A percentile compares a stretch with the other conserved stretches of the same genome.
Evolutionary conservation across 1,284 basidiomycete species (phyloP).

Genomic region (Cystobasidium sp.): DNA sequence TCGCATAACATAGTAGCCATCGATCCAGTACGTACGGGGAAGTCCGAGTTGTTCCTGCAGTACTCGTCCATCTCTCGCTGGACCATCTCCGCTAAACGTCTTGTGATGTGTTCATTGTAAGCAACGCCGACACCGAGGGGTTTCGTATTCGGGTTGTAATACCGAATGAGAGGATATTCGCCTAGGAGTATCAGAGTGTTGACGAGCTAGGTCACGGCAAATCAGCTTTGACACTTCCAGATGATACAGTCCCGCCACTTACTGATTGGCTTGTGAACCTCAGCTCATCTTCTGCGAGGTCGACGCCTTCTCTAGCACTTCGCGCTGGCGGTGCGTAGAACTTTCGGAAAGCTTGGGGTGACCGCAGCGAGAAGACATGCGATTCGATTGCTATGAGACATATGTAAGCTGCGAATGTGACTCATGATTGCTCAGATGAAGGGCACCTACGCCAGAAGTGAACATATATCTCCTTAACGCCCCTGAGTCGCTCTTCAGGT

Average conservation of each 20-base stretch:
- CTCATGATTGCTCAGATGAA: not conserved
- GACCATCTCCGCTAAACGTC: constrained; percentile 78
- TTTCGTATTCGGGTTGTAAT: constrained; percentile 78
- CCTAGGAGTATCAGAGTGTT: constrained; percentile 90
- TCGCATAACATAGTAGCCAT: not conserved
- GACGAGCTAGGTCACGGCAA: constrained; percentile 66
- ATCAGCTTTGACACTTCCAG: not conserved
- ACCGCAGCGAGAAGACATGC: constrained; percentile 76
- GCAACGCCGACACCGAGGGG: constrained; percentile 76
- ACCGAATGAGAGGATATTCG: constrained; percentile 92
- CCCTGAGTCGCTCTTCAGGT: constrained; percentile 62
- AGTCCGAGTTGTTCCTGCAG: constrained; percentile 80
- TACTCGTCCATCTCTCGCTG: constrained; percentile 82
- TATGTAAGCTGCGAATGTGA: not conserved
- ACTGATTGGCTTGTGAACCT: constrained; percentile 61
- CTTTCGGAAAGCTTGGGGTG: constrained; percentile 79
- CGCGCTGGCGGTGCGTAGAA: constrained; percentile 78
- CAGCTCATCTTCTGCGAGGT: constrained; percentile 80
- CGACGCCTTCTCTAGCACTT: constrained; percentile 65
- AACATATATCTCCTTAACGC: constrained; percentile 79
- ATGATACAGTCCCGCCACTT: not conserved
- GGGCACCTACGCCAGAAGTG: constrained; percentile 80
- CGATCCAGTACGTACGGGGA: constrained; percentile 66
- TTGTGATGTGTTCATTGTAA: constrained; percentile 66
- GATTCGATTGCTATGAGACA: constrained; percentile 72